These are phyloP conservation scores for Dioszegia crocea DNA, from an alignment of 768 basidiomycete genomes.

Conservation along the genomic window DNA sequence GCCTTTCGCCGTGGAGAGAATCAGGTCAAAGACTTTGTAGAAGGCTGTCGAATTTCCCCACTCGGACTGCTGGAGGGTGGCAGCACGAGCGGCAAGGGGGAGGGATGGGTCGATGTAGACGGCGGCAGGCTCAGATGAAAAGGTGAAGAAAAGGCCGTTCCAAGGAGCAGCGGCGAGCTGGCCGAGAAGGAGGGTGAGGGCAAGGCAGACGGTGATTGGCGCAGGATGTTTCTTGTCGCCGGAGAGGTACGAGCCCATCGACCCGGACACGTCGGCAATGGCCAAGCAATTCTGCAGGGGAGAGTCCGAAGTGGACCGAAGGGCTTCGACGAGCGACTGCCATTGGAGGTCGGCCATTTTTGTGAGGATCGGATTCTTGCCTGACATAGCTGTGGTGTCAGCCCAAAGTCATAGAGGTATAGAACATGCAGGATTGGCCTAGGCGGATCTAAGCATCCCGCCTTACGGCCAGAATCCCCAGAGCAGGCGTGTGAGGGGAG, in stretches of 20 bases:
- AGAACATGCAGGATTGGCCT: no score
- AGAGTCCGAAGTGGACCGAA: conserved; percentile 56
- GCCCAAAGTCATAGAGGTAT: no score
- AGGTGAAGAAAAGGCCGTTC: conserved; percentile 64
- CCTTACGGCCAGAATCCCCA: no score
- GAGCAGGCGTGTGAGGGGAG: no score
- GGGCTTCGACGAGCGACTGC: conserved; percentile 58
- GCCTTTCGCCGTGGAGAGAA: conserved; percentile 61
- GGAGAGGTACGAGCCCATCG: conserved; percentile 56
- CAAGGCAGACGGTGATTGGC: conserved; percentile 63
- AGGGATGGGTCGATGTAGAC: conserved; percentile 53
- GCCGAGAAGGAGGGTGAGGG: conserved; percentile 65
- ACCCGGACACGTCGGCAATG: conserved; percentile 70
- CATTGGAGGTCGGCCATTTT: conserved; percentile 65
- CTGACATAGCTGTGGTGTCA: background rate
- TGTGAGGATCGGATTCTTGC: conserved; percentile 34
- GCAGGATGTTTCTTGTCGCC: conserved; percentile 13
- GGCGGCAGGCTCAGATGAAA: conserved; percentile 57
- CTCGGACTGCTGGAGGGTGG: conserved; percentile 45
- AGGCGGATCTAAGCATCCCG: no score
- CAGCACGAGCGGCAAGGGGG: conserved; percentile 47
- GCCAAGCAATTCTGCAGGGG: conserved; percentile 63
- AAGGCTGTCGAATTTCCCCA: conserved; percentile 66
- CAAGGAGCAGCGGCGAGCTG: conserved; percentile 64
- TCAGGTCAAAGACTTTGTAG: conserved; percentile 53